phyloP scores from a whole-genome alignment of 2,329 filamentous ascomycete species.

The Cladophialophora psammophila region DNA sequence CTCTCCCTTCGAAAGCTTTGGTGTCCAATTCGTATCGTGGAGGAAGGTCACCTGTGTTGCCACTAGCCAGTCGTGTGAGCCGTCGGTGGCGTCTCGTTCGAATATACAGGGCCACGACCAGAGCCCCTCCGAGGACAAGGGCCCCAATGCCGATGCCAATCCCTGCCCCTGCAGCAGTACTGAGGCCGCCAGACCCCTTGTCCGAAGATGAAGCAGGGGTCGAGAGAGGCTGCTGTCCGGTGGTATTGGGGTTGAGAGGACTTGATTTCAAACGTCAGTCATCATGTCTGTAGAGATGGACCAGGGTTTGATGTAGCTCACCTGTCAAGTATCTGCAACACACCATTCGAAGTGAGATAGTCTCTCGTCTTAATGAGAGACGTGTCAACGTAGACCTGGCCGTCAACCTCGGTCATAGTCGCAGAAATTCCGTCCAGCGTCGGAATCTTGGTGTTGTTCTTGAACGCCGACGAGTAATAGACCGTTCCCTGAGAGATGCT shows the following conservation, averaged over 20 bases:
- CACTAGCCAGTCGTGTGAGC: background rate
- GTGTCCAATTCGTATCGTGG: constrained; percentile 35
- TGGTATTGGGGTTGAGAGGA: constrained; percentile 34
- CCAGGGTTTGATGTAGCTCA: constrained; percentile 41
- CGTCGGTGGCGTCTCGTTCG: constrained; percentile 30
- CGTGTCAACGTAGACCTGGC: constrained; percentile 59
- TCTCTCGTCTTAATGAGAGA: constrained; percentile 60
- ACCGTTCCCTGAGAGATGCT: constrained; percentile 67
- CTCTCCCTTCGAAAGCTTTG: constrained; percentile 19
- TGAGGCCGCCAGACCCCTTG: constrained; percentile 27
- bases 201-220: constrained; percentile 3
- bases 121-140: constrained; percentile 29
- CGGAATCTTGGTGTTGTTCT: constrained; percentile 48
- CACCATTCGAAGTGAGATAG: constrained; percentile 62
- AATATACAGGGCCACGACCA: constrained; percentile 30
- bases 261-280: constrained; percentile 8
- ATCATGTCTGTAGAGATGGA: background rate
- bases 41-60: constrained; percentile 29
- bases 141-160: constrained; percentile 38
- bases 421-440: constrained; percentile 57
- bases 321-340: constrained; percentile 66
- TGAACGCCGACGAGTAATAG: constrained; percentile 59
- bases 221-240: constrained; percentile 15
- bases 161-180: constrained; percentile 32
- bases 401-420: constrained; percentile 54